Conservation (phyloP, 2,329 filamentous ascomycete genomes). For the Ceratocystiopsis sp. region DNA sequence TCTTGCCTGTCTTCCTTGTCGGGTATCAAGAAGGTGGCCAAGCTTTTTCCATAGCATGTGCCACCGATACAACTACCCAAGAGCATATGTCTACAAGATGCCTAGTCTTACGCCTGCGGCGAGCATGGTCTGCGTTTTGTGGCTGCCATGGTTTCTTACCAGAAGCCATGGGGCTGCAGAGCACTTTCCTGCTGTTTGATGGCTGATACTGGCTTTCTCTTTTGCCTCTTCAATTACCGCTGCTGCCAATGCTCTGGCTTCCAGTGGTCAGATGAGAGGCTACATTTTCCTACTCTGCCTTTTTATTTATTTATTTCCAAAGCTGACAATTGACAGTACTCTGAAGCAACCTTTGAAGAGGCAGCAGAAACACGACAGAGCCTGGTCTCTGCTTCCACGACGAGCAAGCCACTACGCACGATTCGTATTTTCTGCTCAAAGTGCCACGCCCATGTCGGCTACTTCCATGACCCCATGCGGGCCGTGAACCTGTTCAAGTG, state of each 20-base stretch:
- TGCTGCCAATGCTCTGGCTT: not conserved
- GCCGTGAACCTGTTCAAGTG: slow-evolving; percentile 41
- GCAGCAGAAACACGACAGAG: slow-evolving; percentile 13
- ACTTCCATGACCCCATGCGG: slow-evolving; percentile 25
- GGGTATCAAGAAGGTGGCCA: slow-evolving; percentile 49
- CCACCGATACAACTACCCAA: slow-evolving; percentile 56
- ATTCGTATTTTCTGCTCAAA: slow-evolving; percentile 27
- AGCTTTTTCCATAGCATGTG: slow-evolving; percentile 35
- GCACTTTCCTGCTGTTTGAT: no score
- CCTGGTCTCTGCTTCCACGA: slow-evolving; percentile 5
- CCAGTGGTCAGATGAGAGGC: slow-evolving; percentile 17
- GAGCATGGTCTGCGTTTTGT: no score
- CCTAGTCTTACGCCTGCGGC: not conserved
- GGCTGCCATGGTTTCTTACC: no score
- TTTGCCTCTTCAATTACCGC: not conserved
- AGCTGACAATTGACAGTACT: slow-evolving; percentile 19
- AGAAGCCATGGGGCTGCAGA: no score
- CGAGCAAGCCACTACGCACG: not conserved
- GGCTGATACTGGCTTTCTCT: not conserved
- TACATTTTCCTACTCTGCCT: slow-evolving; percentile 19
- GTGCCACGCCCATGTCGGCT: slow-evolving; percentile 30
- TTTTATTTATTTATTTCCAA: slow-evolving; percentile 1
- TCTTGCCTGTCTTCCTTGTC: slow-evolving; percentile 5
- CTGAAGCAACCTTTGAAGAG: slow-evolving; percentile 15
- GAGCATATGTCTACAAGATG: slow-evolving; percentile 20